A percentile compares a stretch with the other conserved stretches of the same genome.
These are phyloP conservation scores for Alternaria hordeiaustralica DNA, from an alignment of 2,329 filamentous ascomycete species.

Conservation along the genomic window DNA sequence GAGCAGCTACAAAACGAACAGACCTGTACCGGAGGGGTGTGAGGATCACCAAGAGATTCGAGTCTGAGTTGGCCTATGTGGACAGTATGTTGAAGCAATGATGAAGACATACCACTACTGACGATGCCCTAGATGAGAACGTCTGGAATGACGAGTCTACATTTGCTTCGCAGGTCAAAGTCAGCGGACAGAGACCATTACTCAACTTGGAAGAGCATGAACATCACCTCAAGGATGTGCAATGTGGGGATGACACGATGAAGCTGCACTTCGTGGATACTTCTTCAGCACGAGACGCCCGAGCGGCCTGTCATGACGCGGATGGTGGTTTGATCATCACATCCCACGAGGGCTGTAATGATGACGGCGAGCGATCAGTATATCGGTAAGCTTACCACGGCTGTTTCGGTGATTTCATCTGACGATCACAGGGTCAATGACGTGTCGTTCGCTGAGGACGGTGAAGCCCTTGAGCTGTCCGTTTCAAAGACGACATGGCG, in stretches of 20 bases:
- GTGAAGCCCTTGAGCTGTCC: slow-evolving; percentile 33
- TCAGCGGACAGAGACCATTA: slow-evolving; percentile 41
- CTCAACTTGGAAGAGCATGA: slow-evolving; percentile 48
- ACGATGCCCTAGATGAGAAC: slow-evolving; percentile 27
- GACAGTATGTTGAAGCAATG: slow-evolving; percentile 32
- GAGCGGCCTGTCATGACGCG: slow-evolving; percentile 29
- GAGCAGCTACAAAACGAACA: slow-evolving; percentile 39
- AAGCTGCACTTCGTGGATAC: slow-evolving; percentile 39
- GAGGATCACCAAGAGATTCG: slow-evolving; percentile 36
- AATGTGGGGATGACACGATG: slow-evolving; percentile 35
- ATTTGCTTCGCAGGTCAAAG: slow-evolving; percentile 45
- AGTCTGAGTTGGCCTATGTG: slow-evolving; percentile 41
- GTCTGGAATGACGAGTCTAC: slow-evolving; percentile 28
- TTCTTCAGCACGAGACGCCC: slow-evolving; percentile 33
- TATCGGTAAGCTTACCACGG: slow-evolving; percentile 33
- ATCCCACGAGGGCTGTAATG: slow-evolving; percentile 46
- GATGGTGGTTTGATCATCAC: slow-evolving; percentile 45
- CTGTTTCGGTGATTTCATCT: background rate
- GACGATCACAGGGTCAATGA: slow-evolving; percentile 27
- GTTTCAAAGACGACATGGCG: slow-evolving; percentile 34
- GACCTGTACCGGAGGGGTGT: slow-evolving; percentile 32
- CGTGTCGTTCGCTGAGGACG: slow-evolving; percentile 29
- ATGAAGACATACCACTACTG: background rate
- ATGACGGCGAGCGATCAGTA: slow-evolving; percentile 44
- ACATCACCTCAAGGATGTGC: slow-evolving; percentile 38